Conservation (phyloP, 192 early-diverging fungal species). For the Tieghemiomyces parasiticus region DNA sequence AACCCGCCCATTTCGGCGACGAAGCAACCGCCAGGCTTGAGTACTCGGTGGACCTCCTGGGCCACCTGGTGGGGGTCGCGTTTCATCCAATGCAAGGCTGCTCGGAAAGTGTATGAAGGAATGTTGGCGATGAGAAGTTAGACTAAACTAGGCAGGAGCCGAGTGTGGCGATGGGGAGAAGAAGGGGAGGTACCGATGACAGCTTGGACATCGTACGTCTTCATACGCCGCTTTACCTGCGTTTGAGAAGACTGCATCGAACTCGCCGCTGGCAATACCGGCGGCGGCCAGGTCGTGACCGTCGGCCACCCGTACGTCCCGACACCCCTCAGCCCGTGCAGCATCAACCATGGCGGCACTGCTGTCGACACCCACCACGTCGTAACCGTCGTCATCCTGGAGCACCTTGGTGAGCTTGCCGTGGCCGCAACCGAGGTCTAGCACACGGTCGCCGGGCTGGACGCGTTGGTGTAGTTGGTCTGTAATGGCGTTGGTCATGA, state of each 20-base stretch:
- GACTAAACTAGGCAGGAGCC: background rate
- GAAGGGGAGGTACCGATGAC: background rate
- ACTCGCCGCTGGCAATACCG: background rate
- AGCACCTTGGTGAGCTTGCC: background rate
- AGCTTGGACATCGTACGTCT: background rate
- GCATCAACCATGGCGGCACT: slow-evolving; percentile 10
- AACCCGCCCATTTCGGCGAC: slow-evolving; percentile 9
- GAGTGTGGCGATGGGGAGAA: too few species aligned
- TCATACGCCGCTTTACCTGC: background rate
- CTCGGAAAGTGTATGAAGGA: too few species aligned
- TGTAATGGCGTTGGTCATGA: too few species aligned
- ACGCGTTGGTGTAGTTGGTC: background rate
- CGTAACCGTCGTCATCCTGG: background rate
- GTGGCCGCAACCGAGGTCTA: slow-evolving; percentile 11
- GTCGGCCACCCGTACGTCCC: slow-evolving; percentile 4
- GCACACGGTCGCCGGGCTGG: background rate
- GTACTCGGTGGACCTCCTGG: background rate
- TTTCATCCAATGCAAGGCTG: slow-evolving; percentile 14
- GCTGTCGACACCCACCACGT: background rate
- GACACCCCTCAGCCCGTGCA: background rate
- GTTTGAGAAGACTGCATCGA: slow-evolving; percentile 11
- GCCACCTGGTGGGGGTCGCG: slow-evolving; percentile 3
- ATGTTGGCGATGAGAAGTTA: background rate
- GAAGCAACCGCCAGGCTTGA: slow-evolving; percentile 3
- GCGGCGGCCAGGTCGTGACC: background rate